Base-by-base conservation (phyloP, 1,139 yeast genomes). In the Petasospora fabianii region DNA sequence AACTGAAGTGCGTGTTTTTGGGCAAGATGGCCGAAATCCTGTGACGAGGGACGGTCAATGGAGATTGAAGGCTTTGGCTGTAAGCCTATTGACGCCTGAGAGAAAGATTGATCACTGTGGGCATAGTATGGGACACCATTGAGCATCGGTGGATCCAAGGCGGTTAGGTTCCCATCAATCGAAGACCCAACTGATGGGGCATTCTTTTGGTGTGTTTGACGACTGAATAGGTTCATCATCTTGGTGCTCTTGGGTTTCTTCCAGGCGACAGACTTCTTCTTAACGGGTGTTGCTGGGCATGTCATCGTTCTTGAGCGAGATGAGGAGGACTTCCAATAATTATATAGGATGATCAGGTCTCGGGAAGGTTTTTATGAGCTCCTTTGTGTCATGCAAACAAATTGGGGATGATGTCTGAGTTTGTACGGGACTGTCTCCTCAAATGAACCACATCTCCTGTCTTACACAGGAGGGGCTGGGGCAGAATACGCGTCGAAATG, bases 61-160 rank as follows among this genome's bases (percentile, higher is more conserved):
- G 40, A 5, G 34, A 30, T 8, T 12, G 39, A 15, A 6, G 7
- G 16, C 26, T 12, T 17, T 30, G 17, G 21, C 10, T 20, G 26
- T 6, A 13, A 6, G 6, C 6, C 12, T 6, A 22, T 11, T 22
- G 10, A 7, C 7, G 26, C 13, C 11, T 22, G 26, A 11, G 26
- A 6, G 26, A 22, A 22, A n/a, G n/a, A n/a, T n/a, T 9, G n/a
- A 14, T 12, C 19, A 10, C 26, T 18, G 19, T 32, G 34, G 30
- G 33, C 29, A 30, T 30, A 37, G 31, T 24, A 42, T 1, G 46
- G 46, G 4, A 42, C 41, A 3, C 39, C 41, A n/a, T 34, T 10
- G 27, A 42, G 32, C 9, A 35, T 33, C 16, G 54, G 53, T 10
- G 54, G 55, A n/a, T 50, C 55, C 13, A 53, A 30, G 1, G 36